These are phyloP conservation scores for Amanita exitialis DNA, from an alignment of 768 basidiomycete genomes.

Conservation along the genomic window DNA sequence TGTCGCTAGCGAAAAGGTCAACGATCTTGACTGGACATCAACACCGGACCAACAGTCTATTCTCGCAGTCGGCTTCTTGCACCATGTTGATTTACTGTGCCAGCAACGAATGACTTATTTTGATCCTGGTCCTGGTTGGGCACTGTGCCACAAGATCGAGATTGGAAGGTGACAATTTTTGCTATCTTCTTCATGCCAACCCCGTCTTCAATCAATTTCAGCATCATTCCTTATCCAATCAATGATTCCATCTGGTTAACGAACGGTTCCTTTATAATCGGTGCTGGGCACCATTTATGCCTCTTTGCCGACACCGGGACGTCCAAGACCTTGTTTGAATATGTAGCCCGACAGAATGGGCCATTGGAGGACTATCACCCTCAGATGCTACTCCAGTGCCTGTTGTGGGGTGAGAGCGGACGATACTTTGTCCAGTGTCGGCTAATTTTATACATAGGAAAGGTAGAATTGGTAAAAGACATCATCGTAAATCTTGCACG, in stretches of 20 bases:
- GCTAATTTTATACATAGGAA: conserved; percentile 37
- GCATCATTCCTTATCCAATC: conserved; percentile 71
- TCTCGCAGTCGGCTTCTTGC: conserved; percentile 78
- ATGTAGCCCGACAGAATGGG: conserved; percentile 76
- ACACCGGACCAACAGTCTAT: conserved; percentile 87
- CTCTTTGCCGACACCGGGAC: conserved; percentile 40
- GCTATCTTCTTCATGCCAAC: conserved; percentile 4
- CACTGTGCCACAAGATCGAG: conserved; percentile 58
- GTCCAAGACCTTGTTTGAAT: conserved; percentile 59
- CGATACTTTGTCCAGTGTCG: background rate
- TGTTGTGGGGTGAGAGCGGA: conserved; percentile 71
- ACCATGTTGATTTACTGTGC: conserved; percentile 77
- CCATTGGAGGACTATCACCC: conserved; percentile 90
- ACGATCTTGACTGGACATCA: conserved; percentile 89
- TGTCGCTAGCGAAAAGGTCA: conserved; percentile 41
- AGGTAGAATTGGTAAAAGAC: conserved; percentile 75
- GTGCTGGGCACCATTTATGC: conserved; percentile 75
- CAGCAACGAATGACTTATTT: conserved; percentile 92
- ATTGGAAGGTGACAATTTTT: conserved; percentile 37
- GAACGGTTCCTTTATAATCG: conserved; percentile 73
- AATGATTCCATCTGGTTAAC: conserved; percentile 89
- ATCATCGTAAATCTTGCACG: conserved; percentile 62
- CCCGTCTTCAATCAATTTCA: conserved; percentile 18
- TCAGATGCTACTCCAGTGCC: conserved; percentile 83
- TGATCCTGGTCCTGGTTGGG: conserved; percentile 74